Conservation (phyloP, 2,329 filamentous ascomycete species). For the Endocalyx cinctus region DNA sequence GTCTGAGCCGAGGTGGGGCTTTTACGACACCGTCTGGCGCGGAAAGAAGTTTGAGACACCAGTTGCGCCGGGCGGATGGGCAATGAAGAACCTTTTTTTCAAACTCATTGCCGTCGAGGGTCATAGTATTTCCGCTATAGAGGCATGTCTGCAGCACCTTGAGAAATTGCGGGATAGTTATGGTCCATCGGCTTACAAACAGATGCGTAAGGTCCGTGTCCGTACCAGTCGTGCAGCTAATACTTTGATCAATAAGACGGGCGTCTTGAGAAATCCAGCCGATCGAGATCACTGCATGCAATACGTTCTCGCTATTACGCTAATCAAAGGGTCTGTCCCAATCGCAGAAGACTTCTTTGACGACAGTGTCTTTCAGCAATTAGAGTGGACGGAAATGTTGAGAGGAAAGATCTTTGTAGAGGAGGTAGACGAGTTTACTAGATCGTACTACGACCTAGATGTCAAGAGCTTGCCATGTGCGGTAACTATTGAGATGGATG, state of each 20-base stretch:
- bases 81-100: conserved; percentile 21
- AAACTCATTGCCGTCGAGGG: conserved; percentile 15
- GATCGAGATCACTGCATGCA: conserved; percentile 17
- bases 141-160: conserved; percentile 9
- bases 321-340: conserved; percentile 11
- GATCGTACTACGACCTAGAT: conserved; percentile 12
- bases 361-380: conserved; percentile 10
- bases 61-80: conserved; percentile 13
- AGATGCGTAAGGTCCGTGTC: conserved; percentile 13
- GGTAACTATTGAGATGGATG: not conserved
- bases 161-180: conserved; percentile 7
- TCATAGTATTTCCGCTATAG: conserved; percentile 11
- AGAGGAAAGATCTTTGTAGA: conserved; percentile 11
- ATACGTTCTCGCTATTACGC: conserved; percentile 14
- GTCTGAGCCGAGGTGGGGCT: conserved; percentile 29
- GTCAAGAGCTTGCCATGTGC: not conserved
- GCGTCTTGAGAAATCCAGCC: conserved; percentile 13
- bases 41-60: conserved; percentile 16
- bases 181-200: conserved; percentile 5
- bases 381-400: conserved; percentile 10
- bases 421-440: conserved; percentile 12
- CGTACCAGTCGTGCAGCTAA: conserved; percentile 11
- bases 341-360: conserved; percentile 12
- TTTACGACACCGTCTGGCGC: conserved; percentile 21
- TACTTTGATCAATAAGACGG: conserved; percentile 18